Percentiles rank a stretch among this genome's conserved stretches.
These are phyloP conservation scores for Sporothrix pallida DNA, from an alignment of 2,329 filamentous ascomycete genomes.

Conservation along the genomic window DNA sequence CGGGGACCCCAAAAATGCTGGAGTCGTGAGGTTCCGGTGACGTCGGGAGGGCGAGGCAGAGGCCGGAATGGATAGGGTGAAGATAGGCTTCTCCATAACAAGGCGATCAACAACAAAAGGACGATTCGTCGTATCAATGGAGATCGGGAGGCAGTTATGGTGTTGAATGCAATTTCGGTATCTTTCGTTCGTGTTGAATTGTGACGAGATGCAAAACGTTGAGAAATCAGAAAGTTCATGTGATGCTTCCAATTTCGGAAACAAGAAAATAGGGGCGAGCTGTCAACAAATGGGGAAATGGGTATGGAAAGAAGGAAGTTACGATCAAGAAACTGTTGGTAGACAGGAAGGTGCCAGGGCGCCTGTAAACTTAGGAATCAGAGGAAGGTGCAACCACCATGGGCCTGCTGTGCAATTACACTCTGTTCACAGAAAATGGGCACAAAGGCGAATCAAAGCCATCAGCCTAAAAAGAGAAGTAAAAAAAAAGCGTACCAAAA, in stretches of 20 bases:
- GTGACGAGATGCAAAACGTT: neutral
- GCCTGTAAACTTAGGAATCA: neutral
- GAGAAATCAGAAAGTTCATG: neutral
- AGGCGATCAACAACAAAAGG: neutral
- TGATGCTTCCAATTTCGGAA: neutral
- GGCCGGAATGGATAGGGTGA: neutral
- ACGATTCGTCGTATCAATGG: neutral
- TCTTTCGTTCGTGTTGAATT: neutral
- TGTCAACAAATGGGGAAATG: no score
- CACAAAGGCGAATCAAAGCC: neutral
- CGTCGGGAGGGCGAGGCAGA: neutral
- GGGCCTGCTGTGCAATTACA: neutral
- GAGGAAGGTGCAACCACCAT: neutral
- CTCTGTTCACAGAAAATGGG: neutral
- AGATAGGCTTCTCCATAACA: neutral
- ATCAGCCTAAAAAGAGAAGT: neutral
- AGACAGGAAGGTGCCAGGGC: neutral
- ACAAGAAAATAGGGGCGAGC: neutral
- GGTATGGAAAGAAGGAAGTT: neutral
- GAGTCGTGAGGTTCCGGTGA: neutral
- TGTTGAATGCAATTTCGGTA: neutral
- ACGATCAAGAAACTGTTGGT: neutral
- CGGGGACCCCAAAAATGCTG: slow-evolving; percentile 2
- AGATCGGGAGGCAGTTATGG: neutral
- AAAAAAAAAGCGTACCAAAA: neutral